phyloP scores from a whole-genome alignment of 805 yeast species.

The Sporopachydermia lactativora region DNA sequence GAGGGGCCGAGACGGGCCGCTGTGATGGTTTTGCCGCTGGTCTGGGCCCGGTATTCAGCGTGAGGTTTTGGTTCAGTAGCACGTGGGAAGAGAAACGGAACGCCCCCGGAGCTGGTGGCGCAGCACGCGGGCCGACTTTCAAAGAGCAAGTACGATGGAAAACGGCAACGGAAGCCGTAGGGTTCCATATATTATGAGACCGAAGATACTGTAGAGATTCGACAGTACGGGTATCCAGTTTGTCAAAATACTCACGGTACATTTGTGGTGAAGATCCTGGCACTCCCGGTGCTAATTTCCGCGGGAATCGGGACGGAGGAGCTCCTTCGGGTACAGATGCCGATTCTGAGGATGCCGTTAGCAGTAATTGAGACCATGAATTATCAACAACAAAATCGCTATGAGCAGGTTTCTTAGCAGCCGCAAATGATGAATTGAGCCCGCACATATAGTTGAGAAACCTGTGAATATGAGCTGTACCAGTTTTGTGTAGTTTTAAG shows the following conservation, averaged over 20 bases:
- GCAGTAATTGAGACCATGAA: conserved; percentile 1
- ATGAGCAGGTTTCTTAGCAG: neutral
- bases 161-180: conserved; percentile 1
- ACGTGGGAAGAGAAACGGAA: too few species aligned
- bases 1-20: too few species aligned
- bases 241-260: neutral
- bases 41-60: too few species aligned
- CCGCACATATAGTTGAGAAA: neutral
- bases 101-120: too few species aligned
- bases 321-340: too few species aligned
- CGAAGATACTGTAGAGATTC: conserved; percentile 1
- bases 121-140: too few species aligned
- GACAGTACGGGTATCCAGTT: conserved; percentile 1
- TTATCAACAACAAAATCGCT: neutral
- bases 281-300: too few species aligned
- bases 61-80: too few species aligned
- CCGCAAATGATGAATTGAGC: neutral
- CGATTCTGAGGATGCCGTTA: too few species aligned
- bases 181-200: neutral
- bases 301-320: too few species aligned
- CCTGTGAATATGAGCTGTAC: neutral
- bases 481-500: neutral
- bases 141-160: neutral
- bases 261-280: neutral
- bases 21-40: too few species aligned